phyloP scores from a whole-genome alignment of 345 rosid species.

The Gossypium turneri region DNA sequence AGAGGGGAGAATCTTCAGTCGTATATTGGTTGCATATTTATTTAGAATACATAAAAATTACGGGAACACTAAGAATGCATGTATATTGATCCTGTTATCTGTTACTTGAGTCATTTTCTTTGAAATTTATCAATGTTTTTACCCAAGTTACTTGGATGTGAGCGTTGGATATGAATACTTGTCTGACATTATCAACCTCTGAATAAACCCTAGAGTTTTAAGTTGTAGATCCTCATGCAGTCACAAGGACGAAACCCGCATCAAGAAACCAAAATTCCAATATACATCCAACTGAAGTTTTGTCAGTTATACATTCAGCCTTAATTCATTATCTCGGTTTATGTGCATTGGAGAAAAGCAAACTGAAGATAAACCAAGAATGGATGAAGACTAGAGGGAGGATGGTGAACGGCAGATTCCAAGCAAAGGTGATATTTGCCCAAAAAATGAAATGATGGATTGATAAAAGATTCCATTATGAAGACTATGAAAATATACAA shows the following conservation, averaged over 20 bases:
- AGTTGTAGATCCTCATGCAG: background rate
- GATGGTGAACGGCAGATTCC: background rate
- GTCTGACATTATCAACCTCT: background rate
- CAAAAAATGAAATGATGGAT: background rate
- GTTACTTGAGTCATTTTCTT: background rate
- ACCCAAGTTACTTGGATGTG: too few species aligned
- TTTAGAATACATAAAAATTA: background rate
- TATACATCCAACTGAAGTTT: background rate
- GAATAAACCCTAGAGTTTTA: background rate
- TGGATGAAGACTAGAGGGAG: background rate
- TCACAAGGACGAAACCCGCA: background rate
- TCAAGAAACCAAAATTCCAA: background rate
- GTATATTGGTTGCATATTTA: background rate
- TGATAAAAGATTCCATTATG: background rate
- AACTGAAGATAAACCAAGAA: background rate
- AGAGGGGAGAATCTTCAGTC: background rate
- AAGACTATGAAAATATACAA: background rate
- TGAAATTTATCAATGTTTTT: background rate
- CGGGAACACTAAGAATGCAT: background rate
- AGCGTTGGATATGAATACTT: too few species aligned
- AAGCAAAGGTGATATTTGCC: background rate
- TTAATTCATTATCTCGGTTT: background rate
- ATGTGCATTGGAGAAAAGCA: background rate
- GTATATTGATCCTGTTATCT: background rate
- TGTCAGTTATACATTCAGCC: background rate